Evolutionary conservation across 495 filamentous ascomycete species (phyloP).

Genomic region (Baudoinia panamericana): DNA sequence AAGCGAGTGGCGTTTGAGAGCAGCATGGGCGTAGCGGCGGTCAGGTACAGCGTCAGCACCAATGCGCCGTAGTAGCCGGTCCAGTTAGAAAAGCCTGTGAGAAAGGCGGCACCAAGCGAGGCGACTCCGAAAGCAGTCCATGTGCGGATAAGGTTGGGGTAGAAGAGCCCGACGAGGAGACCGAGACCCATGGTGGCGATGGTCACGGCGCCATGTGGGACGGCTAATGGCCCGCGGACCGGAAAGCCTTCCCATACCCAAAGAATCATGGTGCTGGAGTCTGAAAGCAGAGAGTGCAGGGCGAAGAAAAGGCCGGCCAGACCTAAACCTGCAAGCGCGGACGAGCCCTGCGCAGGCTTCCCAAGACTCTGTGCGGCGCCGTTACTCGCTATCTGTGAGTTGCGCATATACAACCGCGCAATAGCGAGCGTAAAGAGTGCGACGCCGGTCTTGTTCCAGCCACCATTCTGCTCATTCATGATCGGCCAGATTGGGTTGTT

Average conservation of each 20-base stretch:
- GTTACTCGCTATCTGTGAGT: conserved; percentile 37
- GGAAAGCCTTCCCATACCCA: conserved; percentile 99
- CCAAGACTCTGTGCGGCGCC: conserved; percentile 25
- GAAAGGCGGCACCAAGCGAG: conserved; percentile 62
- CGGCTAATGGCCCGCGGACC: conserved; percentile 75
- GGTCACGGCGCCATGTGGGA: conserved; percentile 73
- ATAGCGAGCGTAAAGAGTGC: conserved; percentile 62
- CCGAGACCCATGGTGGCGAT: conserved; percentile 78
- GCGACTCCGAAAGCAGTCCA: conserved; percentile 75
- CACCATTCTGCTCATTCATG: conserved; percentile 77
- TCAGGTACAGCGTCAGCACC: conserved; percentile 60
- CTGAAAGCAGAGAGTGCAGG: conserved; percentile 86
- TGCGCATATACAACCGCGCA: conserved; percentile 28
- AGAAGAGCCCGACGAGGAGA: conserved; percentile 61
- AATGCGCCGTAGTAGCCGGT: conserved; percentile 79
- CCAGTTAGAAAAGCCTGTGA: conserved; percentile 75
- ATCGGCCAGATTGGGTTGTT: conserved; percentile 98
- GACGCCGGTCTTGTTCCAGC: conserved; percentile 79
- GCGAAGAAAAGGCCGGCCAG: conserved; percentile 76
- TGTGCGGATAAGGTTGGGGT: conserved; percentile 52
- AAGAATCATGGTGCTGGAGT: conserved; percentile 96
- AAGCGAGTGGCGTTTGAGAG: conserved; percentile 62
- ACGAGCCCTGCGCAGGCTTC: conserved; percentile 45
- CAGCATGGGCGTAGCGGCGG: conserved; percentile 67
- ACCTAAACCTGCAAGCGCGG: conserved; percentile 59